phyloP scores from a whole-genome alignment of 805 yeast species.

The Saturnispora dispora region DNA sequence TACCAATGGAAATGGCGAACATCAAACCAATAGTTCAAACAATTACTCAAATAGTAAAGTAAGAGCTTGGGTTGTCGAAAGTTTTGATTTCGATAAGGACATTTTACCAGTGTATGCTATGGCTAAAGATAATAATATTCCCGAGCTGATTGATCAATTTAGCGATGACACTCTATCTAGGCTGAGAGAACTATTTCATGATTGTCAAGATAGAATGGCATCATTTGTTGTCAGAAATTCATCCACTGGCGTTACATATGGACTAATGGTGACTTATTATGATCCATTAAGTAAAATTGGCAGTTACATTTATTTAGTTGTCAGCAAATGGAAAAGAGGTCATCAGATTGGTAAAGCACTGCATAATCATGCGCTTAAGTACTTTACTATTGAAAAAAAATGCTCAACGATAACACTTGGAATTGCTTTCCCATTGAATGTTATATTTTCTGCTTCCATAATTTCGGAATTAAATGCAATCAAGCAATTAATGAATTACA shows the following conservation, averaged over 20 bases:
- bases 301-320: conserved; percentile 37
- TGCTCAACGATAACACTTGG: conserved; percentile 37
- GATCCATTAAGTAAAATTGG: conserved; percentile 32
- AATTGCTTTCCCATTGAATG: conserved; percentile 35
- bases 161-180: conserved; percentile 3
- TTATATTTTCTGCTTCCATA: conserved; percentile 7
- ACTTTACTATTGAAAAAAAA: conserved; percentile 34
- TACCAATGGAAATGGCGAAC: background rate
- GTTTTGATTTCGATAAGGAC: conserved; percentile 41
- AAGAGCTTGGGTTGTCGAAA: conserved; percentile 50
- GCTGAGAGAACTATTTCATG: conserved; percentile 15
- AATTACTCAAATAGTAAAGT: conserved; percentile 10
- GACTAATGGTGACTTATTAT: conserved; percentile 47
- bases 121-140: conserved; percentile 30
- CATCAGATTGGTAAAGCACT: conserved; percentile 49
- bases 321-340: conserved; percentile 43
- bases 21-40: background rate
- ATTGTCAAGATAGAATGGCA: conserved; percentile 27
- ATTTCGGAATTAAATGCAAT: conserved; percentile 3
- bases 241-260: conserved; percentile 44
- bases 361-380: conserved; percentile 43
- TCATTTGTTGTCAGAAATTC: conserved; percentile 52
- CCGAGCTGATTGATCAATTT: conserved; percentile 5
- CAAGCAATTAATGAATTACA: conserved; percentile 7
- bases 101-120: conserved; percentile 38